Evolutionary conservation across 2,329 filamentous ascomycete genomes (phyloP).

Genomic region (Scytalidium sp.): DNA sequence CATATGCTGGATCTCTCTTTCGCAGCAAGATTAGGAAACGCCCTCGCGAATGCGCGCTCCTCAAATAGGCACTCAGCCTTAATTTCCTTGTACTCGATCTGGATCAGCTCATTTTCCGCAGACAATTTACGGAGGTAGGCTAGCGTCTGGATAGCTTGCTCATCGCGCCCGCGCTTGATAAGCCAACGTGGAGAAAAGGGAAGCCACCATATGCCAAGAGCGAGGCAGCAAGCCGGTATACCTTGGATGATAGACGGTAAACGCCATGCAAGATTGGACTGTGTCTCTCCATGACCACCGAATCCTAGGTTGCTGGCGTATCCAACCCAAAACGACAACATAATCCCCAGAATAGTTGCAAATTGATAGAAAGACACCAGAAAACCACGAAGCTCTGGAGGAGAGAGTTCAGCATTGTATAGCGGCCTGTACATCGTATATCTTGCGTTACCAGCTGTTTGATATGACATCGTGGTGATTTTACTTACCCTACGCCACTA

Average conservation of each 20-base stretch:
- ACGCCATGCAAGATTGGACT: conserved; percentile 40
- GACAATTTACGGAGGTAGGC: conserved; percentile 39
- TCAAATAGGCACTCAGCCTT: conserved; percentile 43
- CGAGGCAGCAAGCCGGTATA: conserved; percentile 40
- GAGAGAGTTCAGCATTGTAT: conserved; percentile 49
- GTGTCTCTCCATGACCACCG: conserved; percentile 39
- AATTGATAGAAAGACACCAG: conserved; percentile 64
- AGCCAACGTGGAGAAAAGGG: conserved; percentile 46
- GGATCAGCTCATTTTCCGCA: conserved; percentile 35
- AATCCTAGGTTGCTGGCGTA: conserved; percentile 44
- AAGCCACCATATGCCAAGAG: conserved; percentile 41
- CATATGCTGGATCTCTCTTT: conserved; percentile 39
- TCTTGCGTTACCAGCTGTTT: neutral
- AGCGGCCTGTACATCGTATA: conserved; percentile 29
- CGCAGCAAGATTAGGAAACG: conserved; percentile 41
- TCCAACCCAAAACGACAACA: conserved; percentile 44
- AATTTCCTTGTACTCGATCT: conserved; percentile 44
- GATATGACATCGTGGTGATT: neutral
- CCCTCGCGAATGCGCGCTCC: conserved; percentile 36
- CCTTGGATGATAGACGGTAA: conserved; percentile 45
- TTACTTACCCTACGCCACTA: conserved; percentile 36
- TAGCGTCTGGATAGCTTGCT: conserved; percentile 44
- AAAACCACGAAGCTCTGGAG: conserved; percentile 61
- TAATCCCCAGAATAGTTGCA: conserved; percentile 53
- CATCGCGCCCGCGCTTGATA: conserved; percentile 38